These are phyloP conservation scores for Stagonosporopsis vannaccii DNA, from an alignment of 2,329 filamentous ascomycete species.

Conservation along the genomic window DNA sequence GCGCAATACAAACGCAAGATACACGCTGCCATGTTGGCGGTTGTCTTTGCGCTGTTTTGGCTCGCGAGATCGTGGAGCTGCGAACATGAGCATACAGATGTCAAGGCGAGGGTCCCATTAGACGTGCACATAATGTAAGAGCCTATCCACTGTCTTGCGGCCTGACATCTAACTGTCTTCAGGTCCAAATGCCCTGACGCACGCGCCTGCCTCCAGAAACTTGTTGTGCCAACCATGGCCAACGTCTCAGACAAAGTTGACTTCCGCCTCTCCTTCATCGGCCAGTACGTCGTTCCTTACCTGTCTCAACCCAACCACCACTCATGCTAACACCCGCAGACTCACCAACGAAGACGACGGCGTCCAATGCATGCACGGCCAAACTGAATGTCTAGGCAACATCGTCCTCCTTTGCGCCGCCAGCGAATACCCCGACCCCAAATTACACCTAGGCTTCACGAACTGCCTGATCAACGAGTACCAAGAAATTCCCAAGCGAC, in stretches of 20 bases:
- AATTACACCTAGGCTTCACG: conserved; percentile 89
- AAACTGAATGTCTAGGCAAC: conserved; percentile 89
- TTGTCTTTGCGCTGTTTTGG: conserved; percentile 44
- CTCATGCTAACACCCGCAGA: conserved; percentile 47
- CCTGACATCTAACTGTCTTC: neutral
- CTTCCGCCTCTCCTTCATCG: conserved; percentile 91
- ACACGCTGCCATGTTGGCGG: conserved; percentile 33
- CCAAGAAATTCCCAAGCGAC: conserved; percentile 74
- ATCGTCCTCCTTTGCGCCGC: conserved; percentile 93
- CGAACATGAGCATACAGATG: conserved; percentile 33
- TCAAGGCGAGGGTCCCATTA: conserved; percentile 67
- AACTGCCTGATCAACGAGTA: conserved; percentile 87
- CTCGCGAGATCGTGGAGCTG: conserved; percentile 38
- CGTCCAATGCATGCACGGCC: conserved; percentile 87
- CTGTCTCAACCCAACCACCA: neutral
- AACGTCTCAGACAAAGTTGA: conserved; percentile 82
- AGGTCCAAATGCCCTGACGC: conserved; percentile 87
- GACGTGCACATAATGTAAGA: conserved; percentile 88
- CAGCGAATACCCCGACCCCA: conserved; percentile 81
- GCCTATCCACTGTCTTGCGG: neutral
- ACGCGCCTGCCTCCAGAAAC: conserved; percentile 76
- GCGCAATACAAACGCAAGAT: conserved; percentile 32
- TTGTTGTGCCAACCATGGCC: conserved; percentile 89
- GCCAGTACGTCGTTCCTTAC: conserved; percentile 62
- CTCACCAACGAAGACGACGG: conserved; percentile 77